phyloP scores from a whole-genome alignment of 2,329 filamentous ascomycete species.

The Podosphaera xanthii region DNA sequence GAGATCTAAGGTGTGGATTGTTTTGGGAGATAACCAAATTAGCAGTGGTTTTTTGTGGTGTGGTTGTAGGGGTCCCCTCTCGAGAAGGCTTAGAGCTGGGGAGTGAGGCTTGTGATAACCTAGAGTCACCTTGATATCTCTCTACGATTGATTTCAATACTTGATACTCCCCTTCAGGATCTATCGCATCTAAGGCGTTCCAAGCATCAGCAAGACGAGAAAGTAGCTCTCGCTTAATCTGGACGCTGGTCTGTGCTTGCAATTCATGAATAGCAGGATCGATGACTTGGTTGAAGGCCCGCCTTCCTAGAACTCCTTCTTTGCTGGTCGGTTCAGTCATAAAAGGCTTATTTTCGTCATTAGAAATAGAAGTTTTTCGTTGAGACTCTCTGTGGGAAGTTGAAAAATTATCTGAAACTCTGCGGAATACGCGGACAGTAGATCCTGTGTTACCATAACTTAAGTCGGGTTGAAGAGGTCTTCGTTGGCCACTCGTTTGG shows the following conservation, averaged over 20 bases:
- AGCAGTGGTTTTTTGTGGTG: slow-evolving; percentile 13
- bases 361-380: slow-evolving; percentile 5
- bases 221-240: slow-evolving; percentile 61
- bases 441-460: slow-evolving; percentile 87
- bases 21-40: slow-evolving; percentile 60
- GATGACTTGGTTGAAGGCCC: slow-evolving; percentile 59
- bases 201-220: slow-evolving; percentile 70
- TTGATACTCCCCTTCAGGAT: slow-evolving; percentile 77
- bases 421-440: slow-evolving; percentile 74
- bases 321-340: slow-evolving; percentile 41
- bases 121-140: slow-evolving; percentile 46
- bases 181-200: slow-evolving; percentile 59
- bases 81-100: slow-evolving; percentile 21
- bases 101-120: slow-evolving; percentile 24
- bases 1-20: slow-evolving; percentile 68
- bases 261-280: slow-evolving; percentile 70
- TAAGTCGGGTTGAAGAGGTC: slow-evolving; percentile 70
- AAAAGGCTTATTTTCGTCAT: slow-evolving; percentile 42
- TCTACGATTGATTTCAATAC: slow-evolving; percentile 58
- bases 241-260: slow-evolving; percentile 51
- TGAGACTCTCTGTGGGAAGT: slow-evolving; percentile 10
- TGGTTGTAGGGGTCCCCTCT: slow-evolving; percentile 34
- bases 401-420: slow-evolving; percentile 48
- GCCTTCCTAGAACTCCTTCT: slow-evolving; percentile 60
- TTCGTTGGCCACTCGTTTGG: slow-evolving; percentile 25